Evolutionary conservation across 768 basidiomycete genomes (phyloP), one percentile per base, ranked within the genome.

Genomic region (Gloeopeniophorella convolvens): DNA sequence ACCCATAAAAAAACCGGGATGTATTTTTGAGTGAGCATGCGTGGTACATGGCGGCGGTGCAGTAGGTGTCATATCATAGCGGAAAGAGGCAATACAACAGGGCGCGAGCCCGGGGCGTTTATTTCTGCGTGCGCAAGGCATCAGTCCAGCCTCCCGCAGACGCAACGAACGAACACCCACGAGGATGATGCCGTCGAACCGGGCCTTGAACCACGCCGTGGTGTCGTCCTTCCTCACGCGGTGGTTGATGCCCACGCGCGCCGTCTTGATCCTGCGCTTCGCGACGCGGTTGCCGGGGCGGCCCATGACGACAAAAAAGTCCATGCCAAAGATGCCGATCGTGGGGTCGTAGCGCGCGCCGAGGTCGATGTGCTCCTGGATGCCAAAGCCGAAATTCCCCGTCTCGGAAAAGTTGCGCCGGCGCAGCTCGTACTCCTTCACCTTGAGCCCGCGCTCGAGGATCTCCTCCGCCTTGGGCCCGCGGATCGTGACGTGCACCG

Each of bases 251-350:
- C 96, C 95, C 66, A 99, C 71, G 50, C 85, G 78, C 34, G 89
- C 79, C 75, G 80, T 88, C 74, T 83, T 85, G 70, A 87, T 81
- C 75, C 87, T 96, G 73, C 94, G 77, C 74, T 80, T 80, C 60
- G 94, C 83, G 36, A 99, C 89, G 54, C 94, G 88, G 62, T 75
- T 81, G 60, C 95, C 95, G 44, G 94, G 92, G 62, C 95, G 83
- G 60, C 92, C 93, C 93, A 99, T 95, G 54, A 95, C 91, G 60
- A 89, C 87, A 66, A 83, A 94, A 75, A 99, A 98, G 75, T 99
- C 95, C 95, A 97, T 97, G 59, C 95, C 95, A 67, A 97, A 97
- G 70, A 98, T 97, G 82, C 95, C 95, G 65, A 99, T 97, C 65
- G 80, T 78, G 55, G 95, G 95, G 71, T 99, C 95, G 74, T 99